phyloP scores from a whole-genome alignment of 257 asterid genomes.

The Dorcoceras hygrometricum region DNA sequence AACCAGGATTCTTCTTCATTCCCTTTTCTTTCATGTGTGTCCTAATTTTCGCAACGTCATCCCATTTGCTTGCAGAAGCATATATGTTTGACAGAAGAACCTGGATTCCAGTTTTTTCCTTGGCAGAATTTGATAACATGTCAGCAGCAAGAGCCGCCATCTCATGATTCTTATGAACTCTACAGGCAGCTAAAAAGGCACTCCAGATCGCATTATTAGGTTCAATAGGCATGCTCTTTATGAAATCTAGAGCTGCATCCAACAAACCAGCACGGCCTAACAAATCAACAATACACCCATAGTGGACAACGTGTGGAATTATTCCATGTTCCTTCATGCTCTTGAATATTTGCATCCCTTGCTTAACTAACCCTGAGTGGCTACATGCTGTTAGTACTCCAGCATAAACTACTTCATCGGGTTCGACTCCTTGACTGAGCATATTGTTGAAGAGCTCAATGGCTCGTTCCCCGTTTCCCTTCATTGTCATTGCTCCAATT shows the following conservation, averaged over 20 bases:
- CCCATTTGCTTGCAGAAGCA: conserved; percentile 53
- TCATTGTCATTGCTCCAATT: conserved; percentile 54
- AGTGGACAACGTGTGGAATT: conserved; percentile 39
- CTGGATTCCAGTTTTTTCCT: conserved; percentile 42
- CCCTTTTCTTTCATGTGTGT: conserved; percentile 47
- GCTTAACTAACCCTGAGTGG: conserved; percentile 44
- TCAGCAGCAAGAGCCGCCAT: conserved; percentile 31
- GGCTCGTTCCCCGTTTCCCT: conserved; percentile 48
- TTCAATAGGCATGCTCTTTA: conserved; percentile 39
- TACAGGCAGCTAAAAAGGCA: conserved; percentile 45
- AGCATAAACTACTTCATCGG: conserved; percentile 44
- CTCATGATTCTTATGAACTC: conserved; percentile 36
- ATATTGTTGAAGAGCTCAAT: conserved; percentile 43
- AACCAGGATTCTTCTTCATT: conserved; percentile 48
- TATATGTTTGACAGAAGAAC: conserved; percentile 51
- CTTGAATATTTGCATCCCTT: conserved; percentile 41
- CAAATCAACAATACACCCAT: conserved; percentile 51
- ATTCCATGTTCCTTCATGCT: conserved; percentile 36
- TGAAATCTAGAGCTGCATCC: conserved; percentile 36
- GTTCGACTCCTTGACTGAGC: conserved; percentile 31
- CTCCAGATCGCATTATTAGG: conserved; percentile 44
- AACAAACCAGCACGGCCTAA: conserved; percentile 58
- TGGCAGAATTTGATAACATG: conserved; percentile 22
- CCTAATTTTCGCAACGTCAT: conserved; percentile 47
- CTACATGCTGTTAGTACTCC: conserved; percentile 58